phyloP scores from a whole-genome alignment of 2,329 filamentous ascomycete genomes.

The Beauveria australis region DNA sequence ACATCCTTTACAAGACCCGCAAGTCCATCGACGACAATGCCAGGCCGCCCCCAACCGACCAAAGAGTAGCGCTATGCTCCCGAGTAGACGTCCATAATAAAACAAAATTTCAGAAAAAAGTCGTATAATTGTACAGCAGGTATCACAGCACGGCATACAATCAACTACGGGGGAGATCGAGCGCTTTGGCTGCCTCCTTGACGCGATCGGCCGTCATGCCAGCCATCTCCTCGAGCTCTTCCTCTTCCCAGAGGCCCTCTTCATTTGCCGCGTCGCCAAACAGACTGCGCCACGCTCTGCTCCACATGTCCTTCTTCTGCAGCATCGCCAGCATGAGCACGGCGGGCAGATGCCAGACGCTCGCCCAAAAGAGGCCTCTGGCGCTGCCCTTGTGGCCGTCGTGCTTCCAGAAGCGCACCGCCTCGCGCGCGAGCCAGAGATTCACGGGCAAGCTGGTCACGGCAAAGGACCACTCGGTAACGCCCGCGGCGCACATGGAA shows the following conservation, averaged over 20 bases:
- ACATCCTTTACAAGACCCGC: background rate
- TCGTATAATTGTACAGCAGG: constrained; percentile 7
- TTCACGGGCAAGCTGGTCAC: constrained; percentile 76
- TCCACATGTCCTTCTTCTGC: constrained; percentile 91
- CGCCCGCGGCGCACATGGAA: constrained; percentile 66
- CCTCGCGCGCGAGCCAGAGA: constrained; percentile 73
- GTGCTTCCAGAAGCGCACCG: constrained; percentile 70
- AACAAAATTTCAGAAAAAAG: constrained; percentile 5
- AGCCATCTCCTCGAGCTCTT: constrained; percentile 38
- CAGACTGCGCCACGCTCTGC: constrained; percentile 65
- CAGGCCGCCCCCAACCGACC: background rate
- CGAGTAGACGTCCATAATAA: constrained; percentile 17
- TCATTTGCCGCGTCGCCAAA: constrained; percentile 52
- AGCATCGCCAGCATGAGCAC: constrained; percentile 83
- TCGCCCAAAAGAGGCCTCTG: constrained; percentile 88
- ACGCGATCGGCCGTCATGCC: constrained; percentile 25
- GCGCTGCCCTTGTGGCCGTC: constrained; percentile 75
- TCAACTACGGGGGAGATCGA: constrained; percentile 2
- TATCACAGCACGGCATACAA: background rate
- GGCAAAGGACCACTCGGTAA: constrained; percentile 82
- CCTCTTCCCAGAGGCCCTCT: constrained; percentile 51
- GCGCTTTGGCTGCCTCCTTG: constrained; percentile 13
- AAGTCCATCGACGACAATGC: background rate
- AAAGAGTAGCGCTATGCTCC: background rate
- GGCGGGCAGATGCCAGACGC: constrained; percentile 89